phyloP scores from a whole-genome alignment of 2,329 filamentous ascomycete species.

The Ascochyta fabae region DNA sequence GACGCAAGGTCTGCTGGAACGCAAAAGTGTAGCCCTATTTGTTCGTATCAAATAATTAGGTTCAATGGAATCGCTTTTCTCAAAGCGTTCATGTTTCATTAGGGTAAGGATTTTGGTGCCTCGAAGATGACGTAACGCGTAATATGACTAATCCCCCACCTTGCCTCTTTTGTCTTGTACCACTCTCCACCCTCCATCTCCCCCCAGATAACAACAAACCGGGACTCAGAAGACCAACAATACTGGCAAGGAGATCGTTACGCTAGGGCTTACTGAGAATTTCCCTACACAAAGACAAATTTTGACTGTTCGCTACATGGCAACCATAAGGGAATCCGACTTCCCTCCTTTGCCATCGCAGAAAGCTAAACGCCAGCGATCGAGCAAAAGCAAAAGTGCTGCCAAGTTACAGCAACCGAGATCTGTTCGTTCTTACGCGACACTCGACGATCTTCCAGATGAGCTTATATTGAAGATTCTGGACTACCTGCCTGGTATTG shows the following conservation, averaged over 20 bases:
- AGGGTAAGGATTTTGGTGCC: no score
- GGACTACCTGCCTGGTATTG: conserved; percentile 27
- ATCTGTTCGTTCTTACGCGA: background rate
- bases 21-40: no score
- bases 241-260: background rate
- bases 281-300: background rate
- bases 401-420: background rate
- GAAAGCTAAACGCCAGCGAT: background rate
- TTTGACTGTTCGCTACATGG: conserved; percentile 12
- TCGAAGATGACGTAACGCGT: background rate
- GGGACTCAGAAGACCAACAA: background rate
- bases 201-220: background rate
- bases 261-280: background rate
- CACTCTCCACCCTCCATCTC: background rate
- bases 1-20: no score
- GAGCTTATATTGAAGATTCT: conserved; percentile 39
- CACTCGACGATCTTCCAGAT: conserved; percentile 34
- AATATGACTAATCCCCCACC: background rate
- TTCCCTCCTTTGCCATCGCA: conserved; percentile 33
- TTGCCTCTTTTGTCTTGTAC: conserved; percentile 1
- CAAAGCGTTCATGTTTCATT: no score
- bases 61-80: no score
- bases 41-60: no score
- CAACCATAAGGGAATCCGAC: conserved; percentile 22
- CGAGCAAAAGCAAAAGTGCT: background rate